Percentiles rank a stretch among this genome's conserved stretches.
phyloP scores from a whole-genome alignment of 2,329 filamentous ascomycete genomes.

The Clarireedia sp. region DNA sequence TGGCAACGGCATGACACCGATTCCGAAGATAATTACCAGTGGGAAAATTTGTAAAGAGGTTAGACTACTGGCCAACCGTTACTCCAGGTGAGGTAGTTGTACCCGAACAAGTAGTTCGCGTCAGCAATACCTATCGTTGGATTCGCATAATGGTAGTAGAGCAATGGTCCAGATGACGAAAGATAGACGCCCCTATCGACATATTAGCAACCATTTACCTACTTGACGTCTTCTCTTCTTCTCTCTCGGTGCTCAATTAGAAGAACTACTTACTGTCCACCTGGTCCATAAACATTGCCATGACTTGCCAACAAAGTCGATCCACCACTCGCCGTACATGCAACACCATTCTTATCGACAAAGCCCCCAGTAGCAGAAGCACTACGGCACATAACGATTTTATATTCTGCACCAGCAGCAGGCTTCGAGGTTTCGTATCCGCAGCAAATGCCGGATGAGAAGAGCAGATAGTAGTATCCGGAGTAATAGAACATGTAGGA shows the following conservation, averaged over 20 bases:
- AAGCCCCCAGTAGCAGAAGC: conserved; percentile 51
- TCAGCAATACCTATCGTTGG: conserved; percentile 44
- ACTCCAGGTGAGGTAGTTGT: conserved; percentile 35
- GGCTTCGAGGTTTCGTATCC: conserved; percentile 47
- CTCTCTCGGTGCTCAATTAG: too few species aligned
- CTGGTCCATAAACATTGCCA: conserved; percentile 54
- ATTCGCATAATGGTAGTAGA: conserved; percentile 56
- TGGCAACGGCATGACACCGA: too few species aligned
- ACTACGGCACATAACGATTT: conserved; percentile 45
- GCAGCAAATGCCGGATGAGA: conserved; percentile 54
- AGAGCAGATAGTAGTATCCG: conserved; percentile 58
- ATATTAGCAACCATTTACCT: neutral
- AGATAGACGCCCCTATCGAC: conserved; percentile 1
- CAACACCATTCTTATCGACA: conserved; percentile 45
- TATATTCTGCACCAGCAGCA: conserved; percentile 22
- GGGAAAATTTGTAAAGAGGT: neutral
- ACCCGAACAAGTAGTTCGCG: conserved; percentile 37
- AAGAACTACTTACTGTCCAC: conserved; percentile 41
- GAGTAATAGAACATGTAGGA: conserved; percentile 45
- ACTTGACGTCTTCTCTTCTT: neutral
- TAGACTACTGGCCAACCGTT: conserved; percentile 37
- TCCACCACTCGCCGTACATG: conserved; percentile 50
- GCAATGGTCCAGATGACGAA: conserved; percentile 9
- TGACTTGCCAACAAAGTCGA: conserved; percentile 54
- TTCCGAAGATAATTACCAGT: too few species aligned